Conservation (phyloP, 2,329 filamentous ascomycete species). For the Trichoderma sp. region DNA sequence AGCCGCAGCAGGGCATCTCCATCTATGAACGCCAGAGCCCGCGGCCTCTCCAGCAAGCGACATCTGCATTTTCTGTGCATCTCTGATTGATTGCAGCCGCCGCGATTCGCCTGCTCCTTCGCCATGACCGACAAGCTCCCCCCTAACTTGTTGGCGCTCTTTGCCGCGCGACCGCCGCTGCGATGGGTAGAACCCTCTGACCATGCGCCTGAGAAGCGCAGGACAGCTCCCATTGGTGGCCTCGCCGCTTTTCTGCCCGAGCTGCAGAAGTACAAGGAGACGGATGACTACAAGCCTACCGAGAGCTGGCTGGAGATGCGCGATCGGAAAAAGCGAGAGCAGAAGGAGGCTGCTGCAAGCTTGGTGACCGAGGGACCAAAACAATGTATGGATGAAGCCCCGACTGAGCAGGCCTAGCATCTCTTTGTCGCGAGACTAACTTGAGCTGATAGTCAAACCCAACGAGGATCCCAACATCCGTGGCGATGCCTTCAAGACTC, state of each 20-base stretch:
- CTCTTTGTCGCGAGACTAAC: slow-evolving; percentile 15
- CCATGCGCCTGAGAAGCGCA: slow-evolving; percentile 77
- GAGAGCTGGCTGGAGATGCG: slow-evolving; percentile 91
- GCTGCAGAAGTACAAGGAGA: slow-evolving; percentile 74
- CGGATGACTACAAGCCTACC: slow-evolving; percentile 73
- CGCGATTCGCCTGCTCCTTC: neutral
- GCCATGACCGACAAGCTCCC: slow-evolving; percentile 95
- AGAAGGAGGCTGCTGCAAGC: slow-evolving; percentile 65
- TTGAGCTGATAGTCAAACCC: slow-evolving; percentile 64
- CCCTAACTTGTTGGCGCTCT: slow-evolving; percentile 86
- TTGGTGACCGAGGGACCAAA: slow-evolving; percentile 62
- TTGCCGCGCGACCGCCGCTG: slow-evolving; percentile 88
- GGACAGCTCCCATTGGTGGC: slow-evolving; percentile 69
- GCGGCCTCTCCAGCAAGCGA: neutral
- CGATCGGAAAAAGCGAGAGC: slow-evolving; percentile 80
- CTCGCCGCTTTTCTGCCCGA: slow-evolving; percentile 73
- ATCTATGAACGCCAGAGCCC: slow-evolving; percentile 4
- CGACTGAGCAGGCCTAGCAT: neutral
- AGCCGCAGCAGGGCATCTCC: slow-evolving; percentile 8
- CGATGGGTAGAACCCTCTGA: slow-evolving; percentile 85
- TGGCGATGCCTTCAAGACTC: slow-evolving; percentile 90
- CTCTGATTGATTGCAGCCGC: neutral
- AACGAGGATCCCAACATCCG: slow-evolving; percentile 82
- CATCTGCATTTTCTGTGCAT: neutral
- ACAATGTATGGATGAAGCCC: slow-evolving; percentile 48